Evolutionary conservation across 1,284 basidiomycete species (phyloP), one percentile per base, ranked within the genome.

Genomic region (Papiliotrema nemorosa): DNA sequence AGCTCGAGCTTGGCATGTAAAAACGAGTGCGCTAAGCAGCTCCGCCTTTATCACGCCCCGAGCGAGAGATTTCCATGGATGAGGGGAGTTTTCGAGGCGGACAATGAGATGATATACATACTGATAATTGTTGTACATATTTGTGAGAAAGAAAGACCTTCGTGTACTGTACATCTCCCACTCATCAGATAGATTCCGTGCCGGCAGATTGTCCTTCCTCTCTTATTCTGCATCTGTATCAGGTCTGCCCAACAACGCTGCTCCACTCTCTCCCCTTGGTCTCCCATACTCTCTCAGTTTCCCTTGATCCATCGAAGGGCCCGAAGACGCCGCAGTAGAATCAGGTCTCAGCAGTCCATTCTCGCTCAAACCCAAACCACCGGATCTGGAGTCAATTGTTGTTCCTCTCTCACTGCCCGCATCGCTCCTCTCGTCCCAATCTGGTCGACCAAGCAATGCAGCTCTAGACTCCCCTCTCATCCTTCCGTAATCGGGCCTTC

Each of bases 391-490:
- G 10, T 10, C 16, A 39, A n/a, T 18, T 18, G 10, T 18, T 16
- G 10, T 39, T 20, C 37, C 16, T 9, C 14, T 20, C 25, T 27
- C 25, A 20, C 39, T 41, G 5, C 39, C 39, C 26, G 20, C 18
- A 4, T 36, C 47, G 26, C 24, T 34, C 22, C 44, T 46, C 33
- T 35, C 60, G 63, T 26, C 59, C 36, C 62, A 64, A 20, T 37
- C 35, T 20, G 35, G 35, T 18, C 35, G 35, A 9, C 35, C 35
- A 3, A 67, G 43, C 34, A 66, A 49, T 3, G 66, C 66, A n/a
- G 64, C 64, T 37, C 64, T 51, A 1, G 57, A 60, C 40, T 69
- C 69, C 4, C 69, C 67, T 36, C 69, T 50, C 47, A 54, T 45
- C 33, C 69, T 39, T 3, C 60, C 52, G 26, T 52, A 54, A n/a